These are phyloP conservation scores for Hawksworthiomyces lignivorus DNA, from an alignment of 2,329 filamentous ascomycete genomes.

Conservation along the genomic window DNA sequence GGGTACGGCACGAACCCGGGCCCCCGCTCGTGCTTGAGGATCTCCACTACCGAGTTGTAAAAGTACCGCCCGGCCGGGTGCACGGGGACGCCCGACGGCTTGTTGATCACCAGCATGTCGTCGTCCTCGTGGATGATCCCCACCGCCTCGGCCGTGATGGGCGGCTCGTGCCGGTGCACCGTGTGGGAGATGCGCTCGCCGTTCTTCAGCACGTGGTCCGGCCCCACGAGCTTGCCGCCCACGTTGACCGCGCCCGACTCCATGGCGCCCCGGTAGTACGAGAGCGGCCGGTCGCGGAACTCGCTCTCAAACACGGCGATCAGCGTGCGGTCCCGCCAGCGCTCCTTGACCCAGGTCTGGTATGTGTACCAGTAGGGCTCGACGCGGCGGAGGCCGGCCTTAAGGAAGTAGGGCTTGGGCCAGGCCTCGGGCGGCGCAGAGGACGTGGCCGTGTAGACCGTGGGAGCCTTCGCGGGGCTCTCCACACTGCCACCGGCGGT, in stretches of 20 bases:
- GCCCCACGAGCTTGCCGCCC: conserved; percentile 64
- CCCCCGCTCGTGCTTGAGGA: conserved; percentile 71
- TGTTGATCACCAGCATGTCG: conserved; percentile 92
- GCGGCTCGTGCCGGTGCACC: conserved; percentile 90
- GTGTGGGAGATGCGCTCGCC: conserved; percentile 90
- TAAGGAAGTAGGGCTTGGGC: conserved; percentile 69
- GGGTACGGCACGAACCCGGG: conserved; percentile 51
- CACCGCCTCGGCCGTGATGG: conserved; percentile 74
- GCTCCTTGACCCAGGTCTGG: conserved; percentile 88
- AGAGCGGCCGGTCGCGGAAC: conserved; percentile 77
- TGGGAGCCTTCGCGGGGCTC: too few relatives aligned
- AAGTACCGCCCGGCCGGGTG: conserved; percentile 94
- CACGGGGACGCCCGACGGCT: conserved; percentile 89
- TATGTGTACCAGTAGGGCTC: conserved; percentile 88
- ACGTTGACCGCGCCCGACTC: conserved; percentile 69
- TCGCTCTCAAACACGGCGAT: conserved; percentile 86
- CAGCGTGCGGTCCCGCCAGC: conserved; percentile 77
- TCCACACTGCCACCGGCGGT: too few relatives aligned
- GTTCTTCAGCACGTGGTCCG: conserved; percentile 69
- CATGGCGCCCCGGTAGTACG: conserved; percentile 86
- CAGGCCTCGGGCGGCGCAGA: conserved; percentile 24
- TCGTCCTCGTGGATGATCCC: conserved; percentile 84
- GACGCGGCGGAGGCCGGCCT: conserved; percentile 75
- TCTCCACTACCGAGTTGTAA: conserved; percentile 90
- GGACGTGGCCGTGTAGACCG: conserved; percentile 3